These are phyloP conservation scores for Ciborinia camelliae DNA, from an alignment of 2,329 filamentous ascomycete genomes.

Conservation along the genomic window DNA sequence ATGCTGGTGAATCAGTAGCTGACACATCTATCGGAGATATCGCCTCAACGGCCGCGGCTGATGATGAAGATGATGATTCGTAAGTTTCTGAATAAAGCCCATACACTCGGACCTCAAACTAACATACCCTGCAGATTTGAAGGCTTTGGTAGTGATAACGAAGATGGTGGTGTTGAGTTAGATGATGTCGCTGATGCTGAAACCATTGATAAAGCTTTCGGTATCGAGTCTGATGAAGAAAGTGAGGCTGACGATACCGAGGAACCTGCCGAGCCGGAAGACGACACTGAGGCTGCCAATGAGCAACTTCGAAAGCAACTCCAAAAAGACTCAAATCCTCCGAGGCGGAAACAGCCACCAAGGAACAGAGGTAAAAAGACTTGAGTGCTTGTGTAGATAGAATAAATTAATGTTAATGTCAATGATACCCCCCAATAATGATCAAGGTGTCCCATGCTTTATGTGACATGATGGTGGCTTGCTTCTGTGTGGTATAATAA, in stretches of 20 bases:
- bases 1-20: conserved; percentile 51
- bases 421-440: conserved; percentile 3
- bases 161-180: conserved; percentile 36
- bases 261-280: conserved; percentile 30
- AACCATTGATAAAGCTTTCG: conserved; percentile 36
- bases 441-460: too few relatives aligned
- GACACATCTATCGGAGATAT: conserved; percentile 40
- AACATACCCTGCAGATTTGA: conserved; percentile 40
- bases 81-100: not conserved
- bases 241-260: conserved; percentile 41
- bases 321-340: conserved; percentile 26
- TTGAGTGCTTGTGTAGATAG: not conserved
- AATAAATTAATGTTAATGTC: conserved; percentile 14
- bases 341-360: conserved; percentile 24
- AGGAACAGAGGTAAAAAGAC: conserved; percentile 38
- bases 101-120: not conserved
- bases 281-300: conserved; percentile 32
- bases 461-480: not conserved
- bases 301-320: conserved; percentile 36
- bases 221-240: conserved; percentile 39
- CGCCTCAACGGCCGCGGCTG: conserved; percentile 31
- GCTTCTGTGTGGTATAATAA: not conserved
- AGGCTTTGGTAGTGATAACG: conserved; percentile 49
- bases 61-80: conserved; percentile 35
- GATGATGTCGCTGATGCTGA: conserved; percentile 33